Base-by-base conservation (phyloP, 345 rosid genomes). In the Linum trigynum region DNA sequence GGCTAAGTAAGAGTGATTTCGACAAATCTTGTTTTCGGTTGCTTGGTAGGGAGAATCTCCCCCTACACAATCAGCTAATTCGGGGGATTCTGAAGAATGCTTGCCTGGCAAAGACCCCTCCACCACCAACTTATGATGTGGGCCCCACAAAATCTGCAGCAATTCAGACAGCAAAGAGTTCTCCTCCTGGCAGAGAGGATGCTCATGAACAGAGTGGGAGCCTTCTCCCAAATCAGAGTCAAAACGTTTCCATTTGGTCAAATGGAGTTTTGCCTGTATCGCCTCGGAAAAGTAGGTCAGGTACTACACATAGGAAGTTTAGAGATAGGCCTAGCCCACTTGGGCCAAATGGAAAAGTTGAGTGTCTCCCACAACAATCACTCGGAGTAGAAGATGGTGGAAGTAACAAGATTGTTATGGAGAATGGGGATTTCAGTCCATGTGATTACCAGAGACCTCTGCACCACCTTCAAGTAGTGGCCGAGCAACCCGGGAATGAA, bases 71-170 rank as follows among this genome's bases (percentile, higher is more conserved):
- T 71, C 77, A 83, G 51, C 69, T 83, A 53, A 74, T 83, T 39
- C 62, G 68, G 17, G 71, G 78, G 4, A 75, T 83, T 64, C 69
- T 80, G 78, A 76, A 67, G 62, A 83, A 83, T 70, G 76, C 84
- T 62, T 74, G 78, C 64, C 59, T 38, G 41, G 81, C 72, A 17
- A 78, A 75, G 51, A 53, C 40, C 37, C 71, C 75, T 7, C 81
- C 81, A 9, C 70, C 76, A 3, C 55, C 53, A 45, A 65, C 56
- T 65, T 62, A 5, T 45, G 61, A 51, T 39, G 67, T 10, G 61
- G 61, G 38, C 23, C 61, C 61, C 3, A 37, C 38, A 57, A 23
- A 57, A 57, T 57, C 61, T 17, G 61, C 32, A 23, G 32, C 38
- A 7, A 57, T 57, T 57, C 61, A 57, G 53, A 48, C 11, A 9